Evolutionary conservation across 768 basidiomycete genomes (phyloP), one percentile per base, ranked within the genome.

Genomic region (Kwoniella bestiolae): DNA sequence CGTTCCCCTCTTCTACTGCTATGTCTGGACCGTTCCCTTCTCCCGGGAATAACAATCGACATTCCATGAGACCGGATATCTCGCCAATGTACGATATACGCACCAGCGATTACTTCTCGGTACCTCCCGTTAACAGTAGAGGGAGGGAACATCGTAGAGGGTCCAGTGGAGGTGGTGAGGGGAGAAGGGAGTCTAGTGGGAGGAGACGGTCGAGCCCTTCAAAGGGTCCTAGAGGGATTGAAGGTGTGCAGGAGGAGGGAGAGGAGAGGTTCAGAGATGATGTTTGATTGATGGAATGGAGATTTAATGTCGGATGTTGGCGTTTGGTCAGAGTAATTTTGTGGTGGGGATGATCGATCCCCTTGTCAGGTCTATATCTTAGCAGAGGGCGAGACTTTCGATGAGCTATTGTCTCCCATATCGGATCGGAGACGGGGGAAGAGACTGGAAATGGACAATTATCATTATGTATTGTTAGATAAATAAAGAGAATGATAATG

Each of bases 31-130:
- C 65, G 25, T 60, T 60, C 65, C 58, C 58, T 35, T 46, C 65
- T 7, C 63, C 63, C 2, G 52, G 52, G 3, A n/a, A 41, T 32
- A 14, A 53, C 3, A 67, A 49, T 51, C 45, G 62, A 45, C 45
- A 45, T 11, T 67, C 63, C 11, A 62, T 65, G 32, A 44, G 74
- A 53, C 71, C 65, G 12, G 70, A 71, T 25, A 32, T 61, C 5
- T 73, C 72, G 28, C 74, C 74, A 16, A 69, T 76, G 72, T 73
- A 76, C 38, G 74, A 76, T 56, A 76, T 76, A 16, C 52, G 70
- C 16, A 50, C 66, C 18, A 58, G 55, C 38, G 74, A 76, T 56
- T 76, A 76, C 32, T 71, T 75, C 35, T n/a, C n/a, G 11, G 66
- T 67, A 5, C 59, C 66, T 1, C 11, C 45, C 12, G 35, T n/a